phyloP scores from a whole-genome alignment of 176 grass and related monocot genomes.

The Ensete glaucum region DNA sequence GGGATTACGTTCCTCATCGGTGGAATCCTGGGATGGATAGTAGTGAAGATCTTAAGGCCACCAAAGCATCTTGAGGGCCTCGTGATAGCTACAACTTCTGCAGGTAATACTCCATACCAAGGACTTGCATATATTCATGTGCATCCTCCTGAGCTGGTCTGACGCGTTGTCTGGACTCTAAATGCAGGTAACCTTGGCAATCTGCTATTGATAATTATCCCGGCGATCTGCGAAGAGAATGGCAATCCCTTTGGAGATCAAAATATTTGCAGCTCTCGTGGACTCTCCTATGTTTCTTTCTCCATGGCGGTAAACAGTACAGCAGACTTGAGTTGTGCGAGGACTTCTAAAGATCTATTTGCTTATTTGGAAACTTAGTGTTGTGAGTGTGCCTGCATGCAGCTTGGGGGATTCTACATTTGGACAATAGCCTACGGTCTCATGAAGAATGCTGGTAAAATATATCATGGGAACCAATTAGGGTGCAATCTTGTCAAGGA shows the following conservation, averaged over 20 bases:
- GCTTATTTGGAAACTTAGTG: neutral
- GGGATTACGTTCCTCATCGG: slow-evolving; percentile 62
- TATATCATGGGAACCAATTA: slow-evolving; percentile 48
- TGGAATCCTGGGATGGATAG: slow-evolving; percentile 60
- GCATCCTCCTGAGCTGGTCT: neutral
- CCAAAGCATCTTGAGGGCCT: slow-evolving; percentile 46
- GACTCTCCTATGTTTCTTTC: slow-evolving; percentile 68
- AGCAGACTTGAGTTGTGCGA: too few species aligned
- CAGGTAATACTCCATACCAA: slow-evolving; percentile 30
- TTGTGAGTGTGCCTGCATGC: slow-evolving; percentile 4
- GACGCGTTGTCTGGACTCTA: neutral
- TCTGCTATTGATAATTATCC: slow-evolving; percentile 60
- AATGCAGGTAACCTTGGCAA: slow-evolving; percentile 75
- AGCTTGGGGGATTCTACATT: slow-evolving; percentile 84
- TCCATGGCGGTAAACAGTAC: slow-evolving; percentile 72
- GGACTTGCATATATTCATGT: neutral
- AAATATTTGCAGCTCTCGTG: slow-evolving; percentile 38
- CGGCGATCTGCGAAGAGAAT: slow-evolving; percentile 61
- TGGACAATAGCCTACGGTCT: slow-evolving; percentile 76
- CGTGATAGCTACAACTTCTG: slow-evolving; percentile 55
- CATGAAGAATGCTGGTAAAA: slow-evolving; percentile 65
- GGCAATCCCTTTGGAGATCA: slow-evolving; percentile 52
- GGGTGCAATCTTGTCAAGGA: slow-evolving; percentile 26
- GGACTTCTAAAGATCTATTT: too few species aligned
- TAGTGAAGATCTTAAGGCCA: slow-evolving; percentile 48